Evolutionary conservation across 2,329 filamentous ascomycete genomes (phyloP), one percentile per base, ranked within the genome.

Genomic region (Colletotrichum ledebouriae): DNA sequence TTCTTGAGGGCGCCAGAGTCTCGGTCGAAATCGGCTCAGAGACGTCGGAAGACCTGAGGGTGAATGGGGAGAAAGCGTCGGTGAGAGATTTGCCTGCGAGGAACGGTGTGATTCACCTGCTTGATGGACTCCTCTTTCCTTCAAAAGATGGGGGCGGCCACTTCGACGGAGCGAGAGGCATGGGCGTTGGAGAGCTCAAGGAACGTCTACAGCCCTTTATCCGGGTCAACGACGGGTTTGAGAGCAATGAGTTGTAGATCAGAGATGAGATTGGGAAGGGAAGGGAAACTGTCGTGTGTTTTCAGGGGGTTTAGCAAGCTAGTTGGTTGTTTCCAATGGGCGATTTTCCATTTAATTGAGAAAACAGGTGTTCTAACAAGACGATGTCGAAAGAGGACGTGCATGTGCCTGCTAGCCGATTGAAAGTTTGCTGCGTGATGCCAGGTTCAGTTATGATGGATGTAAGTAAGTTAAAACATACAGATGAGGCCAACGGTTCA

Each of bases 21-120:
- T 41, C 49, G 15, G 6, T 61, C 1, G 20, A 3, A 6, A 20
- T 29, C 33, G 17, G 9, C 29, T 29, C 29, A 6, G 6, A 29
- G 4, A 13, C 9, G 12, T 2, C 3, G 2, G 17, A 12, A 1
- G 25, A 3, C 13, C 3, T 29, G 15, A 15, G n/a, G 15, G 44
- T 62, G 4, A 44, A 62, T 6, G 39, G 42, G 5, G 42, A 25
- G 3, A 4, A 11, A 1, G 13, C 52, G 4, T 39, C 34, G 10
- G 63, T 52, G 50, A 46, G 63, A 2, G 67, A 69, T 4, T 22
- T 66, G 25, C 56, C 58, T 6, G 57, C 57, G 1, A 44, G 63
- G 44, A 37, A 62, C 22, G 67, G 67, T 3, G 44, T 67, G 7
- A 41, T 69, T 17, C 67, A 69, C 11, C 37, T 69, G 15, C 3